Evolutionary conservation across 177 flowering plant species (phyloP), one percentile per base, ranked within the genome.

Genomic region (Telopea speciosissima): DNA sequence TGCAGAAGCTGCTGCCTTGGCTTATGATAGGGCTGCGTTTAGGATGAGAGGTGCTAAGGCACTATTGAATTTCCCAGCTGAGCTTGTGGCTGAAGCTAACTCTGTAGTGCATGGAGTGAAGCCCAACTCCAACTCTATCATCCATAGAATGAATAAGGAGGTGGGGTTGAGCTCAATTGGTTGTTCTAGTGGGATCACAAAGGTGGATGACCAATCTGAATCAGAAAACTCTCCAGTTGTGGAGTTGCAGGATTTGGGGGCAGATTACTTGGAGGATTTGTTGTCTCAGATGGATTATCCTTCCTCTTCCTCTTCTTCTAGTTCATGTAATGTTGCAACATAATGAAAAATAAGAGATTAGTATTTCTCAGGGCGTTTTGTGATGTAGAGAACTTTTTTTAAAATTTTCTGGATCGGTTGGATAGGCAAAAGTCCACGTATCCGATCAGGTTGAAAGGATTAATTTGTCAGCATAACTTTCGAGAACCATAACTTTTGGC

Each of bases 11-110:
- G 96, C 96, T 1, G 96, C 93, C 4, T 68, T 81, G 75, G 96
- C 96, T 54, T 90, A 90, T 66, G 96, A 90, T 54, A 76, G 70
- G 25, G 96, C 96, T 0, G 96, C 96, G 5, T 89, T 86, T 69
- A 59, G 66, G 65, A 90, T 89, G 90, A 75, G 93, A 1, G 96
- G 93, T 0, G 28, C 87, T 13, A 86, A 86, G 83, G 96, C 96
- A 24, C 52, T 86, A 2, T 85, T 89, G 17, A 90, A 90, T 77
- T 90, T 90, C 52, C 93, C 96, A 0, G 80, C 84, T 2, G 83
- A 85, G 24, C 73, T 28, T 28, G 31, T 78, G 0, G 71, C 68
- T 0, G 22, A 24, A 6, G 66, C 63, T 7, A 40, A 28, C 2
- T 58, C 61, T n/a, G n/a, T n/a, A 28, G 31, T 2, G 1, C 23